phyloP scores from a whole-genome alignment of 2,329 filamentous ascomycete species.

The Penicillium freii region DNA sequence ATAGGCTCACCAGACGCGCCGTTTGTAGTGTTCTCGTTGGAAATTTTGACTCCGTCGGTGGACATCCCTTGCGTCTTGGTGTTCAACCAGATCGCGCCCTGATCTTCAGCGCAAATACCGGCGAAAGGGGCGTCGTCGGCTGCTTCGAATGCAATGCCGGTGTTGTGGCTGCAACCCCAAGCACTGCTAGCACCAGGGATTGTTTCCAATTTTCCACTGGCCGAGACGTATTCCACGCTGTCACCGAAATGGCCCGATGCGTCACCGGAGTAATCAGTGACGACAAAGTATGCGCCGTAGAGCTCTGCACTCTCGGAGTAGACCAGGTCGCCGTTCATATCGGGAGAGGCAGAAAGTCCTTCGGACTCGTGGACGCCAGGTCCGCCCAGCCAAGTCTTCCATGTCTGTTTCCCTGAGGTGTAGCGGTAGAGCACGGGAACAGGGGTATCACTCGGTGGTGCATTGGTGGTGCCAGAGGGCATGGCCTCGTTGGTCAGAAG shows the following conservation, averaged over 20 bases:
- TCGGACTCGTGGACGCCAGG: slow-evolving; percentile 51
- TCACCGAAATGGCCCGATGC: slow-evolving; percentile 60
- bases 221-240: slow-evolving; percentile 52
- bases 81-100: slow-evolving; percentile 64
- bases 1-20: slow-evolving; percentile 58
- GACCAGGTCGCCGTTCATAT: slow-evolving; percentile 62
- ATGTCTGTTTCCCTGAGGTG: slow-evolving; percentile 54
- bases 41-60: slow-evolving; percentile 54
- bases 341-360: slow-evolving; percentile 54
- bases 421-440: slow-evolving; percentile 61
- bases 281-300: slow-evolving; percentile 63
- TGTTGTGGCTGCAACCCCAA: slow-evolving; percentile 65
- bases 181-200: slow-evolving; percentile 55
- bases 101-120: slow-evolving; percentile 60
- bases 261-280: slow-evolving; percentile 56
- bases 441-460: slow-evolving; percentile 50
- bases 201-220: slow-evolving; percentile 50
- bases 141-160: slow-evolving; percentile 62
- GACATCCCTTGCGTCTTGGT: slow-evolving; percentile 58
- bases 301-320: slow-evolving; percentile 56
- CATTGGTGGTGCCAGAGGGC: slow-evolving; percentile 48
- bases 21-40: slow-evolving; percentile 62
- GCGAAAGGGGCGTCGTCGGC: slow-evolving; percentile 59
- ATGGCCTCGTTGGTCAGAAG: slow-evolving; percentile 59
- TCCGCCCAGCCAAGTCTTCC: slow-evolving; percentile 60